Percentiles rank a stretch among this genome's conserved stretches.
Evolutionary conservation across 2,329 filamentous ascomycete species (phyloP).

Genomic region (Aureobasidium sp.): DNA sequence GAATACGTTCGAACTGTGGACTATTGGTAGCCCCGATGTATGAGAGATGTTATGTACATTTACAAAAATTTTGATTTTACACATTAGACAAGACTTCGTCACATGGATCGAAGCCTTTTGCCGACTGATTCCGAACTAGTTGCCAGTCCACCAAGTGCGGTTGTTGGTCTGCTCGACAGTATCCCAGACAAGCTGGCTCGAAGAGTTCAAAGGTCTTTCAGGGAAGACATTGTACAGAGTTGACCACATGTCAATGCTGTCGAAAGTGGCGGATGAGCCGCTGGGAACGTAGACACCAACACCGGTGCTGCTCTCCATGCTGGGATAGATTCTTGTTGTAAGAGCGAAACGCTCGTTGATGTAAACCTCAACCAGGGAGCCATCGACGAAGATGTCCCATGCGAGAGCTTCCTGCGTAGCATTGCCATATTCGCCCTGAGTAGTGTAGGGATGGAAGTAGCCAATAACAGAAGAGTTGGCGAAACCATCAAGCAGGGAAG

Average conservation of each 20-base stretch:
- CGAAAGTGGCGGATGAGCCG: constrained; percentile 28
- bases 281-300: constrained; percentile 34
- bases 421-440: constrained; percentile 18
- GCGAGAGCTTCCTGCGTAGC: constrained; percentile 29
- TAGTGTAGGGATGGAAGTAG: constrained; percentile 38
- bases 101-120: neutral
- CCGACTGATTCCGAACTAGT: constrained; percentile 21
- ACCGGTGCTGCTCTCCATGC: constrained; percentile 34
- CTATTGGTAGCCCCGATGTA: neutral
- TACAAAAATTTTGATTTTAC: neutral
- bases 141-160: constrained; percentile 38
- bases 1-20: neutral
- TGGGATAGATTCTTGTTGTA: constrained; percentile 38
- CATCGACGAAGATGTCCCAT: constrained; percentile 40
- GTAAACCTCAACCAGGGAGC: constrained; percentile 39
- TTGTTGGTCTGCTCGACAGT: constrained; percentile 36
- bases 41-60: neutral
- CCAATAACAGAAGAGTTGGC: constrained; percentile 36
- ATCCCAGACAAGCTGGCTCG: constrained; percentile 33
- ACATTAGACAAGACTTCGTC: neutral
- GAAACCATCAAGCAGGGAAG: constrained; percentile 34
- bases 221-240: constrained; percentile 29
- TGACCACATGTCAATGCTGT: constrained; percentile 29
- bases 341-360: constrained; percentile 36
- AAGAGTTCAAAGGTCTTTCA: constrained; percentile 30